Evolutionary conservation across 176 grass and related monocot genomes (phyloP), one percentile per base, ranked within the genome.

Genomic region (Ensete glaucum): DNA sequence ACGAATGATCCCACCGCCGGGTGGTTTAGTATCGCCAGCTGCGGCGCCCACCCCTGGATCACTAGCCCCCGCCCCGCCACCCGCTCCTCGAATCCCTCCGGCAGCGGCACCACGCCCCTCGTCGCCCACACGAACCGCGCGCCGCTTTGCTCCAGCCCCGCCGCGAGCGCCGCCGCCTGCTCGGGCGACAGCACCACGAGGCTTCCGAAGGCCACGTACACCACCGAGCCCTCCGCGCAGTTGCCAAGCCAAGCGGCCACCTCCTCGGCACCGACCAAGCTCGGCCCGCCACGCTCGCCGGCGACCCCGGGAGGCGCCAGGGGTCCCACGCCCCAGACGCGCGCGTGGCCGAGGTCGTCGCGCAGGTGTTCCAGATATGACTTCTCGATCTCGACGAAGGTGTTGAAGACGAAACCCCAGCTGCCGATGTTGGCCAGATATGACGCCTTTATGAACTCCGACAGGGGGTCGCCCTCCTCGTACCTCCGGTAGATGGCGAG

Each of bases 41-140:
- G 87, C n/a, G 85, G 89, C 13, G 87, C 89, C 92, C 89, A 92
- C 69, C 87, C 82, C 49, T 72, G 71, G 23, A 89, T 77, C 16
- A 96, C 82, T 80, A 73, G 52, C n/a, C 84, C 70, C n/a, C 82
- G 76, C 20, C 73, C 78, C 55, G 62, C 11, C 19, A 79, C 77
- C 17, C 78, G 77, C 9, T 67, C 79, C 73, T 84, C 87, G 77
- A 96, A 92, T 21, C 87, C 79, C 27, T 84, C 81, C 6, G 87
- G 93, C 27, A 96, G 22, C 22, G 48, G 19, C 64, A 25, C 53
- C 43, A 11, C 53, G 6, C 72, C 78, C 20, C 25, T 79, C 13
- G 83, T 77, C 9, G 78, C 87, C 89, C 92, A 96, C 9, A 92
- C 8, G 78, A 90, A 90, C 12, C 34, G 26, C 14, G 1, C 81